Base-by-base conservation (phyloP, 164 flowering plant species). In the Chloranthus sessilifolius region DNA sequence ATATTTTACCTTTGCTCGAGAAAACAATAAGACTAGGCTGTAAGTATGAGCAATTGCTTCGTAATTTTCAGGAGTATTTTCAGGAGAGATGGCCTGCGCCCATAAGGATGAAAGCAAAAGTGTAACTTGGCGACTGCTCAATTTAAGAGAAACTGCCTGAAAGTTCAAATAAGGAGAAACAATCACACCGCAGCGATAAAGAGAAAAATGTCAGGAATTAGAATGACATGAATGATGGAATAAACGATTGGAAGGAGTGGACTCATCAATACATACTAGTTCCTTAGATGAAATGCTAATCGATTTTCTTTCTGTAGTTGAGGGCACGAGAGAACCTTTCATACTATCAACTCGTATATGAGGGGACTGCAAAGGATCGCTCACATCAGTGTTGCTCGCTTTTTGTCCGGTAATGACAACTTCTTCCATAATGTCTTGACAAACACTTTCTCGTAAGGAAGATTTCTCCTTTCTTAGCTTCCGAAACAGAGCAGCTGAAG, bases 401-500 rank as follows among this genome's bases (percentile, higher is more conserved):
- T n/a, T n/a, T n/a, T n/a, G n/a, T n/a, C n/a, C n/a, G n/a, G n/a
- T n/a, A 20, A 35, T 72, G n/a, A 63, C 81, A 50, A 10, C 50
- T 12, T 33, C 12, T 33, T 7, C 7, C 9, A 37, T 24, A 54
- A 17, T 10, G 12, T 63, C 71, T 56, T 47, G 65, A 63, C 16
- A 33, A 39, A 36, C 14, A 63, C 60, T 61, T 53, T 76, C 81
- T 58, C 48, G 62, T 4, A 69, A 54, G 15, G 60, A 55, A 57
- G 39, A 24, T 52, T 65, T 81, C 23, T 81, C 83, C 53, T 62
- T 78, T 56, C 59, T 70, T 39, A 90, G 66, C 78, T 87, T 90
- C 66, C 82, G 81, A 63, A 89, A 86, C 46, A 86, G 79, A 29
- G 95, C 95, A 62, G 97, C 95, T 46, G 97, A 90, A 56, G 97